phyloP scores from a whole-genome alignment of 2,329 filamentous ascomycete species.

The Fusarium phyllophilum region DNA sequence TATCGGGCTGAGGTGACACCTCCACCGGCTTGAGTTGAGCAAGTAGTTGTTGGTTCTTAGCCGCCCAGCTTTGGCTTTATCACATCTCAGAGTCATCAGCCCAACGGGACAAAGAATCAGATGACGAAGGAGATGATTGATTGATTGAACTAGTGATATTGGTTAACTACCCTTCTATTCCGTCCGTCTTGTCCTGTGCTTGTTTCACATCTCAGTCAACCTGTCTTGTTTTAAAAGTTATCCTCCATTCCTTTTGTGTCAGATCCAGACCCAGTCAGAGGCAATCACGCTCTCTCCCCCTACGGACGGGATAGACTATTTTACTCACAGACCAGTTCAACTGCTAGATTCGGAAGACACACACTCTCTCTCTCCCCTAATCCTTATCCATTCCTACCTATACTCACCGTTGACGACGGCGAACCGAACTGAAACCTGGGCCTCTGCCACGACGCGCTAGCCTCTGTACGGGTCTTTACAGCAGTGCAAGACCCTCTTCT shows the following conservation, averaged over 20 bases:
- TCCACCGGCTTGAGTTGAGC: conserved; percentile 27
- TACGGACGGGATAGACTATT: background rate
- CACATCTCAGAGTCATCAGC: conserved; percentile 38
- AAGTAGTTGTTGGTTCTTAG: conserved; percentile 36
- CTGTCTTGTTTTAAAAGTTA: conserved; percentile 29
- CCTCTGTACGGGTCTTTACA: conserved; percentile 10
- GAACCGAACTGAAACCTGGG: conserved; percentile 45
- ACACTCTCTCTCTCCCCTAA: background rate
- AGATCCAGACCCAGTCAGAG: background rate
- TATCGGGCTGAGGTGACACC: conserved; percentile 15
- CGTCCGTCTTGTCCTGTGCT: conserved; percentile 1
- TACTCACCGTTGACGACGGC: conserved; percentile 42
- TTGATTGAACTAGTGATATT: background rate
- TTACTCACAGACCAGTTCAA: background rate
- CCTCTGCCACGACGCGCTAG: conserved; percentile 39
- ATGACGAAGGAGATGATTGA: conserved; percentile 25
- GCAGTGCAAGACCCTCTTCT: conserved; percentile 27
- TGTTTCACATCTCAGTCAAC: conserved; percentile 25
- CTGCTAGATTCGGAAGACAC: background rate
- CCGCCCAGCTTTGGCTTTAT: conserved; percentile 40
- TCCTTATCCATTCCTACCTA: conserved; percentile 37
- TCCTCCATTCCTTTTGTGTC: background rate
- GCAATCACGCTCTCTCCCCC: background rate
- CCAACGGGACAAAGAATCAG: conserved; percentile 34
- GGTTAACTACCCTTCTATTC: conserved; percentile 2